Conservation (phyloP, 2,329 filamentous ascomycete species). For the Xylaria polymorpha region DNA sequence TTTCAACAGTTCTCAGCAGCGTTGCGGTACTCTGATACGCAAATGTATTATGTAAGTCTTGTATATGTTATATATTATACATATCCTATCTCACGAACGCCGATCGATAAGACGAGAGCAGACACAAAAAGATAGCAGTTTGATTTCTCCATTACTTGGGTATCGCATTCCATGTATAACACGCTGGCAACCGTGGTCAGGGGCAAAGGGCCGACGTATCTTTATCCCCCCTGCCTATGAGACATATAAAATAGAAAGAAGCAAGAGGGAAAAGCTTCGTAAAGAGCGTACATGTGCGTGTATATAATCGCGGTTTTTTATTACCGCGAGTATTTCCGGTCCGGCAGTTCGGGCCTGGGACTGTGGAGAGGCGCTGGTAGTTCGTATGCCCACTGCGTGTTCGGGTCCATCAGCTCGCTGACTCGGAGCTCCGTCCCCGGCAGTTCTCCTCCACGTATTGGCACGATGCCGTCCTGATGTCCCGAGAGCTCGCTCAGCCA, state of each 20-base stretch:
- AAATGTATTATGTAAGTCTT: background rate
- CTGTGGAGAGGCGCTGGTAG: slow-evolving; percentile 42
- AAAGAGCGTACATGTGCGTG: slow-evolving; percentile 13
- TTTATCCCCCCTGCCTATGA: slow-evolving; percentile 3
- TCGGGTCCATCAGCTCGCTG: slow-evolving; percentile 41
- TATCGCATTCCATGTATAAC: slow-evolving; percentile 32
- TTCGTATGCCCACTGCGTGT: slow-evolving; percentile 43
- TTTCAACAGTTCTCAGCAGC: background rate
- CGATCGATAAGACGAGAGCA: slow-evolving; percentile 11
- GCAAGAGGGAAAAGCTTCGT: slow-evolving; percentile 9
- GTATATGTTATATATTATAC: slow-evolving; percentile 14
- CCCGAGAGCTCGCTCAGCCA: slow-evolving; percentile 36
- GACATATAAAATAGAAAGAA: slow-evolving; percentile 15
- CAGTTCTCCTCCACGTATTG: slow-evolving; percentile 17
- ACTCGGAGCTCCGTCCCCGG: slow-evolving; percentile 25
- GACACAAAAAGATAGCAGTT: slow-evolving; percentile 9
- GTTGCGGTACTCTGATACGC: background rate
- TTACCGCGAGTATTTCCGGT: slow-evolving; percentile 44
- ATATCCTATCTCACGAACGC: slow-evolving; percentile 21
- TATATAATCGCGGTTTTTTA: background rate
- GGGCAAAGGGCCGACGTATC: background rate
- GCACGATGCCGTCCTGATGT: slow-evolving; percentile 27
- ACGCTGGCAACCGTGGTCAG: slow-evolving; percentile 17
- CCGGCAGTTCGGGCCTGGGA: slow-evolving; percentile 43
- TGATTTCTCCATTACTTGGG: slow-evolving; percentile 28